Evolutionary conservation across 495 filamentous ascomycete genomes (phyloP), one percentile per base, ranked within the genome.

Genomic region (Penicillium cataractarum): DNA sequence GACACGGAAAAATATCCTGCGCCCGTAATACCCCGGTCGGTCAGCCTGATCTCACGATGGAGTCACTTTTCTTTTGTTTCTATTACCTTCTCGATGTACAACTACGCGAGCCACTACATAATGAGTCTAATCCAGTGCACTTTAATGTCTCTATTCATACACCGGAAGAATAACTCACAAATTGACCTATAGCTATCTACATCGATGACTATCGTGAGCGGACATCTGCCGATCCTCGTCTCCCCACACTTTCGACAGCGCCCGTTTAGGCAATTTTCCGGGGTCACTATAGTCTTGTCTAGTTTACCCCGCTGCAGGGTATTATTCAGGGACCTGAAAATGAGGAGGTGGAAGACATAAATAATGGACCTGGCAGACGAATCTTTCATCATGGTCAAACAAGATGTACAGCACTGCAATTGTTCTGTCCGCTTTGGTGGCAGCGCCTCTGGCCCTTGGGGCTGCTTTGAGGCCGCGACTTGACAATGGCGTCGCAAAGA

Each of bases 401-500:
- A 26, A 42, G 32, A 56, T 56, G 53, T 13, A 32, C 17, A 3
- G 51, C 24, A 33, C 51, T 8, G n/a, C 31, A 35, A 54, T 54
- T 35, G 29, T 35, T 35, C 51, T 40, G 21, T 22, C 37, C 7
- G 46, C 24, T n/a, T 17, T 39, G 22, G 27, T 57, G 42, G 15
- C 48, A 7, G 42, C 59, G 9, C 57, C 42, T 27, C 22, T 55
- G 1, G 44, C 37, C 22, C 33, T 50, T n/a, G 61, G 57, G 19
- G 57, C 48, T 27, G 40, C 48, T 8, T 27, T 64, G 49, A 49
- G 39, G 0, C 35, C 66, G 1, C 71, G 71, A 37, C 40, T 71
- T n/a, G 39, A 73, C 3, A 64, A 75, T 70, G 68, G 71, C 1
- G 24, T 73, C 4, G 71, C 73, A 3, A 54, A 39, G 17, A 77